Evolutionary conservation across 2,329 filamentous ascomycete species (phyloP), one percentile per base, ranked within the genome.

Genomic region (Xylariaceae sp.): DNA sequence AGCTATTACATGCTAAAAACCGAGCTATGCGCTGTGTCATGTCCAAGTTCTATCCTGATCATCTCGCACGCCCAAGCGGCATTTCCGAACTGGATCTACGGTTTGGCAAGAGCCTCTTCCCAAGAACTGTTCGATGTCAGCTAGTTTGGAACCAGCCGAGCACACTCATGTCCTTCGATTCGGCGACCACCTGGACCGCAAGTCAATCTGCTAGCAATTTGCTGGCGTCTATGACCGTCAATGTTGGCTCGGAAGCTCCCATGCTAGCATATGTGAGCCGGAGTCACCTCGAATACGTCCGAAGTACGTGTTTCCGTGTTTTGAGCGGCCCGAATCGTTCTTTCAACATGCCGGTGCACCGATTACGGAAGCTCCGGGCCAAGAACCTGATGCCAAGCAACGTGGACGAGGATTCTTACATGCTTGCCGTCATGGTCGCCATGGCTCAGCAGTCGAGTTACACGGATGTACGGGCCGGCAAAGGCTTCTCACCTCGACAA

Each of bases 391-490:
- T 75, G 3, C 80, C 80, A 0, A 60, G 65, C 2, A 71, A 81
- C 43, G 52, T 62, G 2, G 72, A 81, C 43, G 73, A 78, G 42
- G 80, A 83, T 57, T 68, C 75, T 0, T 75, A 78, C 49, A 68
- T 81, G 33, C 67, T 78, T 5, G 77, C 72, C 17, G 70, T 75
- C 39, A 75, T 82, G 49, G 57, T 83, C 11, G 75, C 76, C 42
- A 78, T 83, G 75, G 80, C 80, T 7, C 80, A 83, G 57, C 69
- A 71, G 9, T 71, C 77, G 42, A 78, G 78, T 49, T 81, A 82
- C 58, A 54, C 44, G 18, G 59, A 64, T 15, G 44, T 51, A 19
- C 44, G 10, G 47, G 52, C 32, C 14, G 53, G 48, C 5, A 40
- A 55, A 6, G 59, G 27, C 6, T 61, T 54, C 45, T 41, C 40